Evolutionary conservation across 345 rosid species (phyloP), one percentile per base, ranked within the genome.

Genomic region (Laguncularia racemosa): DNA sequence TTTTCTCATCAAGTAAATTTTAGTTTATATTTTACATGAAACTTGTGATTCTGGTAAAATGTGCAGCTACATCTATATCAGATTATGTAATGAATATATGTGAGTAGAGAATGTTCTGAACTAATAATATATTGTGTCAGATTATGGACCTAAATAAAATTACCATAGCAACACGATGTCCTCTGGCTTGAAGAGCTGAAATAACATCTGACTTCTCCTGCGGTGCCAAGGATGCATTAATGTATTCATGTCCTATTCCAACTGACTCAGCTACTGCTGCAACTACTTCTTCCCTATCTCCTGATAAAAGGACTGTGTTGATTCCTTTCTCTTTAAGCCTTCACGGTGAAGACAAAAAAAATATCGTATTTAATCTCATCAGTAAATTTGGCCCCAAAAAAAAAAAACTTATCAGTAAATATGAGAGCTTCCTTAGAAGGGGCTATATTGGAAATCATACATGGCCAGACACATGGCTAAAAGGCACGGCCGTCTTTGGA

Each of bases 251-350:
- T 67, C 55, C 71, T 61, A 89, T 89, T 54, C 97, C 96, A 62
- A 89, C 88, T 12, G 68, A 68, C 72, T 73, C 76, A 20, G 95
- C 97, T 47, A 84, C 75, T 20, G 81, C 67, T 82, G 96, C 89
- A 67, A 86, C 96, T 77, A 91, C 97, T 76, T 83, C 97, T 89
- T 89, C 95, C 93, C 95, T 80, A 65, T 92, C 98, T 60, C 98
- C 97, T 38, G 98, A 89, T 76, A 89, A 66, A 62, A 92, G 81
- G 51, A 92, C 56, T 58, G 85, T 86, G 63, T 81, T 86, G 80
- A 92, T 86, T 59, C 96, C 89, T 64, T 80, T 89, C 73, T 67
- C 66, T 71, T 81, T 85, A 47, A 92, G 91, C 79, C 98, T 92
- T 59, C 44, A 16, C 55, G 50, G 63, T 53, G 64, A 69, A 59